A percentile compares a stretch with the other conserved stretches of the same genome.
phyloP scores from a whole-genome alignment of 345 rosid species.

The Theobroma cacao region DNA sequence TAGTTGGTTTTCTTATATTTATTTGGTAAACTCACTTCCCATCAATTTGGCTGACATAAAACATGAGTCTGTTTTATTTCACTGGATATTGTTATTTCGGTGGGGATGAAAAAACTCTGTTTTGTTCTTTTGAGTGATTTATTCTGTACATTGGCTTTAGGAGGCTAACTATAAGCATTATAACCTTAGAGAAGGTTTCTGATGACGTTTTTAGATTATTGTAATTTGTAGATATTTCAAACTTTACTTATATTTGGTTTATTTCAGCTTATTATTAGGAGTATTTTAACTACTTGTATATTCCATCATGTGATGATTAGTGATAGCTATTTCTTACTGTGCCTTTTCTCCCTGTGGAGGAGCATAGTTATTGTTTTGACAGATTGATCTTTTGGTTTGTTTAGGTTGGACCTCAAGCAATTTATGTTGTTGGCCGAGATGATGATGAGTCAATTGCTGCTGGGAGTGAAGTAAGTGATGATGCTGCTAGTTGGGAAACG shows the following conservation, averaged over 20 bases:
- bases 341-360: slow-evolving; percentile 11
- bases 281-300: not conserved
- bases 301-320: slow-evolving; percentile 5
- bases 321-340: not conserved
- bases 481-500: slow-evolving; percentile 99
- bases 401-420: slow-evolving; percentile 99
- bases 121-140: not conserved
- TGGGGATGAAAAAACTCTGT: not conserved
- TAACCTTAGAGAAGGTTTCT: not conserved
- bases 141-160: no score
- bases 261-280: not conserved
- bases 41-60: not conserved
- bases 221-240: not conserved
- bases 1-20: not conserved
- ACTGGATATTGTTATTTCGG: not conserved
- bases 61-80: not conserved
- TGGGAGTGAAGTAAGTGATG: slow-evolving; percentile 87
- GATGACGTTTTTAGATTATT: not conserved
- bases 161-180: slow-evolving; percentile 5
- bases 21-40: not conserved
- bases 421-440: slow-evolving; percentile 93
- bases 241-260: not conserved
- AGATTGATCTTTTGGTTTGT: slow-evolving; percentile 17
- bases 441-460: slow-evolving; percentile 82
- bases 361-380: slow-evolving; percentile 18